Conservation (phyloP, 2,329 filamentous ascomycete genomes). For the Coleophoma crateriformis region DNA sequence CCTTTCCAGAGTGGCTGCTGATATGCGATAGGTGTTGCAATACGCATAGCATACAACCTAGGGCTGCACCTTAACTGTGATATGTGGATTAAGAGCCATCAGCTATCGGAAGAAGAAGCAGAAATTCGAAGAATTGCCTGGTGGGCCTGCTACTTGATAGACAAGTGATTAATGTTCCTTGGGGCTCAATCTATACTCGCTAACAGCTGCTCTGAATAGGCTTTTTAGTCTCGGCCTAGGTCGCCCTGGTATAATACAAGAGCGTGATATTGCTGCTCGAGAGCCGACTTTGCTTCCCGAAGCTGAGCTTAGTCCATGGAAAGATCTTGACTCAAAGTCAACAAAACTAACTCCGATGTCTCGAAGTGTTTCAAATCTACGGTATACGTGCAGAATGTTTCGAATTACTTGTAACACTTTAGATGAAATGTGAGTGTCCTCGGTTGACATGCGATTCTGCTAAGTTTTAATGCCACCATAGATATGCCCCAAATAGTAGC, state of each 20-base stretch:
- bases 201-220: background rate
- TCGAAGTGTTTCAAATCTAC: background rate
- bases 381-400: background rate
- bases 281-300: background rate
- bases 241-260: background rate
- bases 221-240: background rate
- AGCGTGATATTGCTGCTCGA: background rate
- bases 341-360: background rate
- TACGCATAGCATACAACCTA: background rate
- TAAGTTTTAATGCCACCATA: background rate
- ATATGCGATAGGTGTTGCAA: background rate
- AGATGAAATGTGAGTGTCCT: background rate
- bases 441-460: background rate
- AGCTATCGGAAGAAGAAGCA: background rate
- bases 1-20: too few relatives aligned
- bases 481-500: background rate
- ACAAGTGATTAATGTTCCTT: background rate
- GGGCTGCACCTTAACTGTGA: background rate
- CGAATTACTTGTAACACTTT: background rate
- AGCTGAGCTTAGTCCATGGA: background rate
- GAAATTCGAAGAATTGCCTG: background rate
- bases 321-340: background rate
- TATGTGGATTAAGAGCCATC: background rate
- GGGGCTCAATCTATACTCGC: too few relatives aligned
- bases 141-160: background rate